Conservation (phyloP, 2,329 filamentous ascomycete species). For the Apiospora phragmitis region DNA sequence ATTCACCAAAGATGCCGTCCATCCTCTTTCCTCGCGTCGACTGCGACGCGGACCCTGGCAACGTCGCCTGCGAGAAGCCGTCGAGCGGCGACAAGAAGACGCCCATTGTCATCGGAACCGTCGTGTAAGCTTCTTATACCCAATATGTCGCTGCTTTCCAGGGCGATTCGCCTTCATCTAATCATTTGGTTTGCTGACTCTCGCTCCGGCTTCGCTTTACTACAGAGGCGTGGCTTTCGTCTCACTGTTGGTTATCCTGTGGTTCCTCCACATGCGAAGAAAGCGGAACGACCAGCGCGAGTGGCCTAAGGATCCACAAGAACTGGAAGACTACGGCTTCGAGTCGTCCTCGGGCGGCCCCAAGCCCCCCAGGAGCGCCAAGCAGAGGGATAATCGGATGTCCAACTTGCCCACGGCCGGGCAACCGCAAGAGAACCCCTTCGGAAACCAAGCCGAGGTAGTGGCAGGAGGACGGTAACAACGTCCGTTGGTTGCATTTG, state of each 20-base stretch:
- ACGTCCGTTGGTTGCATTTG: background rate
- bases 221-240: slow-evolving; percentile 24
- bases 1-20: background rate
- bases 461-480: background rate
- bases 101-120: slow-evolving; percentile 24
- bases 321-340: slow-evolving; percentile 33
- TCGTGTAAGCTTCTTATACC: slow-evolving; percentile 21
- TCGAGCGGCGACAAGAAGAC: slow-evolving; percentile 19
- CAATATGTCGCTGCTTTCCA: background rate
- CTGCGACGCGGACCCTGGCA: slow-evolving; percentile 12
- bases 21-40: slow-evolving; percentile 20
- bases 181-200: background rate
- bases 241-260: slow-evolving; percentile 20
- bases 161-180: background rate
- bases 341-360: slow-evolving; percentile 14
- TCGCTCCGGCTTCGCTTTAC: background rate
- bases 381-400: slow-evolving; percentile 11
- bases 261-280: slow-evolving; percentile 27
- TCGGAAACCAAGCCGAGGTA: slow-evolving; percentile 8
- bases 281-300: slow-evolving; percentile 26
- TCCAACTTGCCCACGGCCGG: background rate
- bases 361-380: slow-evolving; percentile 18
- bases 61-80: slow-evolving; percentile 31
- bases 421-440: slow-evolving; percentile 13
- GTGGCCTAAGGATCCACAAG: slow-evolving; percentile 31